Evolutionary conservation across 179 eudicot species (phyloP), one percentile per base, ranked within the genome.

Genomic region (Beta corolliflora): DNA sequence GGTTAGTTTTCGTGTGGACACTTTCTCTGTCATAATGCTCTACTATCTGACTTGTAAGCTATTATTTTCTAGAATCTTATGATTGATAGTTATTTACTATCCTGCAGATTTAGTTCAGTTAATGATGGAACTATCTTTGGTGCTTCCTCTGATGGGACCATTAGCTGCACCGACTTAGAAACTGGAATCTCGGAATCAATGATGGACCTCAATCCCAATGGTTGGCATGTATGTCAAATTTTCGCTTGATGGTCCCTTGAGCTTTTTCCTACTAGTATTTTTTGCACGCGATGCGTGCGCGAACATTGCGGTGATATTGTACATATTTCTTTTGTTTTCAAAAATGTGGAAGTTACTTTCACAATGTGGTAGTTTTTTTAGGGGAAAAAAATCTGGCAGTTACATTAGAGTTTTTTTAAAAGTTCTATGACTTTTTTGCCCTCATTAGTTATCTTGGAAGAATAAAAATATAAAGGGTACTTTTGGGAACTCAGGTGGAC

Each of bases 111-210:
- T 83, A 89, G 86, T 52, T 90, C 97, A 23, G 71, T 82, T 25
- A 93, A 96, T 83, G 94, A 94, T 81, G 97, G 94, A 84, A 86
- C 91, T 14, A 85, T 96, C 52, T 96, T 87, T 87, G 84, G 93
- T 79, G 94, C 94, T 66, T 96, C 98, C 3, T 96, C 99, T 73
- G 98, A 96, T 89, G 99, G 98, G 82, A 94, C 97, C 16, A 81
- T 89, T 72, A 93, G 97, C 86, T 91, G 88, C 80, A 94, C 97
- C 61, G 98, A 96, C 85, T 85, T 96, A 73, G 99, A 94, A 91
- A 93, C 98, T 77, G 99, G 99, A 80, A 84, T 96, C 53, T 90
- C 99, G 48, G 83, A 63, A 48, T 77, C 93, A 46, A 61, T 94
- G 91, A 90, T 91, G 92, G 85, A 96, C 87, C 94, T 96, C 65